Evolutionary conservation across 2,329 filamentous ascomycete species (phyloP).

Genomic region (Hypomyces perniciosus): DNA sequence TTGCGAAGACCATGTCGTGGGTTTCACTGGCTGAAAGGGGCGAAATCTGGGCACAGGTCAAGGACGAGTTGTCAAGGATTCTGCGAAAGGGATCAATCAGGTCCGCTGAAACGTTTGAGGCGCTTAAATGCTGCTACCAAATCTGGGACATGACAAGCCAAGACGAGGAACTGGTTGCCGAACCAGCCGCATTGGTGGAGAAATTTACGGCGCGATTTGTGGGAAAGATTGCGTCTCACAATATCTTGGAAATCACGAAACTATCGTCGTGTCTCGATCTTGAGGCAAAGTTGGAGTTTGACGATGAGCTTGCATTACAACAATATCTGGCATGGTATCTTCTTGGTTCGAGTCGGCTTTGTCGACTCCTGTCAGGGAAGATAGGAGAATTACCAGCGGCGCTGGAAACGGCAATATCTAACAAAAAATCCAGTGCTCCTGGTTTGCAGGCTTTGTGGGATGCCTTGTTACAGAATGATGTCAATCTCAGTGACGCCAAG

Average conservation of each 20-base stretch:
- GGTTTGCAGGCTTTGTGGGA: slow-evolving; percentile 24
- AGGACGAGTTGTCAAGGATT: slow-evolving; percentile 27
- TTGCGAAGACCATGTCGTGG: slow-evolving; percentile 33
- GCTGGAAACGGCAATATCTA: slow-evolving; percentile 20
- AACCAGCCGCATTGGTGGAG: slow-evolving; percentile 27
- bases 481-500: slow-evolving; percentile 30
- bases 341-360: slow-evolving; percentile 27
- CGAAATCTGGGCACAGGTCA: slow-evolving; percentile 29
- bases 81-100: slow-evolving; percentile 27
- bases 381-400: slow-evolving; percentile 20
- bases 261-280: slow-evolving; percentile 14
- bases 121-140: slow-evolving; percentile 34
- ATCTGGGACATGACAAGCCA: slow-evolving; percentile 35
- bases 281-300: slow-evolving; percentile 18
- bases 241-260: slow-evolving; percentile 19
- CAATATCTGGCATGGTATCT: slow-evolving; percentile 32
- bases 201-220: slow-evolving; percentile 29
- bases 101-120: slow-evolving; percentile 33
- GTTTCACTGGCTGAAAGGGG: slow-evolving; percentile 22
- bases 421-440: slow-evolving; percentile 12
- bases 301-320: slow-evolving; percentile 21
- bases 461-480: slow-evolving; percentile 31
- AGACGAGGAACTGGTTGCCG: slow-evolving; percentile 25
- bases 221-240: slow-evolving; percentile 22
- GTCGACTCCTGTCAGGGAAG: slow-evolving; percentile 22